A percentile compares a stretch with the other conserved stretches of the same genome.
phyloP scores from a whole-genome alignment of 2,329 filamentous ascomycete species.

The Thielaviopsis punctulata region DNA sequence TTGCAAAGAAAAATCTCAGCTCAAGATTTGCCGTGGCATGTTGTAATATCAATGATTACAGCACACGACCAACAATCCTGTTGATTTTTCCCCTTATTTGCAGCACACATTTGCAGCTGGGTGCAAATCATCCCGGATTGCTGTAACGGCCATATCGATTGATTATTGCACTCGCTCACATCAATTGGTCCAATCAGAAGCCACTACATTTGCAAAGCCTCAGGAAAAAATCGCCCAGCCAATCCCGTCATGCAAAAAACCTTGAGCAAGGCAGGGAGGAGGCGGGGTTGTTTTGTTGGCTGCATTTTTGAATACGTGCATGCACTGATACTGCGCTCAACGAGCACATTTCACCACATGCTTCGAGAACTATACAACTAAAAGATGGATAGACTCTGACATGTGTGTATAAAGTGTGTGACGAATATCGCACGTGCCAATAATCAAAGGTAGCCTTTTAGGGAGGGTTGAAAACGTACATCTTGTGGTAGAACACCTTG shows the following conservation, averaged over 20 bases:
- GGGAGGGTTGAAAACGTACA: constrained; percentile 43
- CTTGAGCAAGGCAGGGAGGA: constrained; percentile 10
- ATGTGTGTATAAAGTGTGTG: background rate
- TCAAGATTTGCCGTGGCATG: no score
- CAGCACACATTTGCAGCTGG: background rate
- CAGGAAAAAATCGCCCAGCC: background rate
- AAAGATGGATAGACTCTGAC: background rate
- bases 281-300: background rate
- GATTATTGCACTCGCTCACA: background rate
- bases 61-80: no score
- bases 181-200: background rate
- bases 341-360: background rate
- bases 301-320: background rate
- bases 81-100: no score
- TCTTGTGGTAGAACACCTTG: constrained; percentile 99
- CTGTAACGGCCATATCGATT: background rate
- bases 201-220: background rate
- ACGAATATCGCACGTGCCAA: background rate
- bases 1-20: no score
- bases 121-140: background rate
- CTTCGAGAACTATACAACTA: background rate
- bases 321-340: background rate
- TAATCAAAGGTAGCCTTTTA: background rate
- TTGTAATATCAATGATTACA: no score
- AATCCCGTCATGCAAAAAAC: background rate